Base-by-base conservation (phyloP, 495 filamentous ascomycete genomes). In the Penicillium bialowiezense region DNA sequence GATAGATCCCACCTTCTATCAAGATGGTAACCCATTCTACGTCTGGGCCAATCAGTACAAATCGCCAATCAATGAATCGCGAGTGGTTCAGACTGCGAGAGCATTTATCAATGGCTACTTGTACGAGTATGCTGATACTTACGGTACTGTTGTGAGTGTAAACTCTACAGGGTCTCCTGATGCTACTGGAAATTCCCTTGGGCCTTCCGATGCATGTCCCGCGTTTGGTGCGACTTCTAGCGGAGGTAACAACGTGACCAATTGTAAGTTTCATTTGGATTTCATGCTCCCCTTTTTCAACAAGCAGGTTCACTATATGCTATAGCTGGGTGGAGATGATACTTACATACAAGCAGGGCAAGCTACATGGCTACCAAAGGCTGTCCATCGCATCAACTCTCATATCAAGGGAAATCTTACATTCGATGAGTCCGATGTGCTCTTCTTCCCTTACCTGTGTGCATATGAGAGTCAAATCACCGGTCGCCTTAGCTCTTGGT, bases 41-140 rank as follows among this genome's bases (percentile, higher is more conserved):
- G 62, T 78, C 8, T 84, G 80, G 80, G 75, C 76, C 5, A 84
- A 84, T 52, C 70, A 78, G 40, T 82, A 82, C 54, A 67, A 71
- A 33, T 68, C 69, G 8, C 75, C 78, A 5, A 70, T 83, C 45
- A 60, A 53, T 21, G 38, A 56, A 32, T 60, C 57, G 7, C 52
- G 57, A 14, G 57, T 43, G 62, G 80, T 61, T 73, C 76, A 54
- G 73, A 79, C 23, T 12, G 51, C 51, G 8, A 67, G 62, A 50
- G 71, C 78, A 44, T 82, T 82, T 52, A 67, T 76, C 31, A 65
- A 71, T 10, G 79, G 79, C 14, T 82, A 77, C 49, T 61, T 82
- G 3, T 77, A 76, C 8, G 63, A 70, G 15, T 69, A 69, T 40
- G 72, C 78, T 8, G 52, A 56, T 29, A 63, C 72, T 1, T 65